Evolutionary conservation across 805 yeast genomes (phyloP).

Genomic region (Spathaspora hagerdaliae): DNA sequence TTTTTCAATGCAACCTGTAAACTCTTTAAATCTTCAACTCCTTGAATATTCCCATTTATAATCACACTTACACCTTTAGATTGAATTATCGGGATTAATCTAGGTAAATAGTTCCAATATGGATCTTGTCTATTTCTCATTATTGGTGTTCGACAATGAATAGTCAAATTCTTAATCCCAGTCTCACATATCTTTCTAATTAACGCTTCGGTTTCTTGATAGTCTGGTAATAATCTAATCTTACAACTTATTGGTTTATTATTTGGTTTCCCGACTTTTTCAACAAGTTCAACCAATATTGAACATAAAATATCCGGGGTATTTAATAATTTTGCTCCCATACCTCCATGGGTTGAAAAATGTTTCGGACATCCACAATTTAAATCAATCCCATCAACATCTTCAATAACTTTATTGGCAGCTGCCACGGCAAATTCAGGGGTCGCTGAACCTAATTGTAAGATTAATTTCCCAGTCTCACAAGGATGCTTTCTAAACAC

Average conservation of each 20-base stretch:
- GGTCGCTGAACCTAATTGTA: conserved; percentile 87
- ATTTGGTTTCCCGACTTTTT: conserved; percentile 73
- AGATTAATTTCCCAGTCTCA: conserved; percentile 57
- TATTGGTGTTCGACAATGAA: conserved; percentile 84
- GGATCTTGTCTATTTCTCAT: conserved; percentile 90
- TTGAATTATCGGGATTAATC: conserved; percentile 58
- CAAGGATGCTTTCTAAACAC: conserved; percentile 72
- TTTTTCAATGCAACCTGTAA: conserved; percentile 53
- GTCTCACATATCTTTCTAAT: conserved; percentile 54
- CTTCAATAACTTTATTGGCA: conserved; percentile 72
- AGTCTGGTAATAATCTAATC: conserved; percentile 70
- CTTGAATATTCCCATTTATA: conserved; percentile 73
- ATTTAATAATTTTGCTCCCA: conserved; percentile 90
- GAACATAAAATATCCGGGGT: conserved; percentile 77
- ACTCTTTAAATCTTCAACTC: conserved; percentile 48
- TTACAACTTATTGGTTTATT: conserved; percentile 85
- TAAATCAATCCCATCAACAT: conserved; percentile 89
- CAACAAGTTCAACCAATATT: conserved; percentile 66
- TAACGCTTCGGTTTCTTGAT: conserved; percentile 50
- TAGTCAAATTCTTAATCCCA: conserved; percentile 80
- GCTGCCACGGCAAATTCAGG: conserved; percentile 87
- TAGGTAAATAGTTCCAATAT: conserved; percentile 61
- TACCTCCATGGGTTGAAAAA: conserved; percentile 89
- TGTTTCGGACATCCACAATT: conserved; percentile 98
- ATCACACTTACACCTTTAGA: conserved; percentile 65